Percentiles rank a stretch among this genome's conserved stretches.
These are phyloP conservation scores for Aureobasidium sp. DNA, from an alignment of 2,329 filamentous ascomycete genomes.

Conservation along the genomic window DNA sequence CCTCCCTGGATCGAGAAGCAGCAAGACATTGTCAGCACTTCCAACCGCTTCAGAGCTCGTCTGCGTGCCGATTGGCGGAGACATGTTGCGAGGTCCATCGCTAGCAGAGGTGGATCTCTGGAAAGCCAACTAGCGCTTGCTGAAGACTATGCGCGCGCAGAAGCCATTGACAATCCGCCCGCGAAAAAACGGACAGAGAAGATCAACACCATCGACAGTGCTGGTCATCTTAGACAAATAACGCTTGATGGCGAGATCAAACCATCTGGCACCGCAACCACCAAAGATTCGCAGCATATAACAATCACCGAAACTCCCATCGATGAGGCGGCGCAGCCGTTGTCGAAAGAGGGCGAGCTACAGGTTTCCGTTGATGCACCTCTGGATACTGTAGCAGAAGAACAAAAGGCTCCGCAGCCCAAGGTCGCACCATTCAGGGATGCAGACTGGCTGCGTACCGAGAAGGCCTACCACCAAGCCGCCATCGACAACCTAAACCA, in stretches of 20 bases:
- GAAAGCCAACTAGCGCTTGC: slow-evolving; percentile 65
- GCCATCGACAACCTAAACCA: slow-evolving; percentile 70
- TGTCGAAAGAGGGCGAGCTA: slow-evolving; percentile 16
- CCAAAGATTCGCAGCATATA: slow-evolving; percentile 15
- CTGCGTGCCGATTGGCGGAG: slow-evolving; percentile 76
- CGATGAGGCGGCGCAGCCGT: slow-evolving; percentile 8
- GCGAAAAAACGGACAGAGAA: slow-evolving; percentile 34
- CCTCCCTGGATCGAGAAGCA: slow-evolving; percentile 99
- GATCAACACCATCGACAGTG: slow-evolving; percentile 36
- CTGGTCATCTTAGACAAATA: slow-evolving; percentile 39
- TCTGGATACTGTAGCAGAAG: background rate
- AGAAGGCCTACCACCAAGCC: slow-evolving; percentile 66
- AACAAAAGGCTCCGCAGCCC: background rate
- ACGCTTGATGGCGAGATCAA: slow-evolving; percentile 38
- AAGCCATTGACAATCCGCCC: slow-evolving; percentile 54
- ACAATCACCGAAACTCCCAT: background rate
- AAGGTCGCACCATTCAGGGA: slow-evolving; percentile 59
- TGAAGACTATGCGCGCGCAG: slow-evolving; percentile 64
- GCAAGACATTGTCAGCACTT: slow-evolving; percentile 68
- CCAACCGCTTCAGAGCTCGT: slow-evolving; percentile 61
- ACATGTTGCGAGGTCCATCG: slow-evolving; percentile 69
- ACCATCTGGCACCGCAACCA: slow-evolving; percentile 14
- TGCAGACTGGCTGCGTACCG: slow-evolving; percentile 61
- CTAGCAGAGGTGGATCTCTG: slow-evolving; percentile 65
- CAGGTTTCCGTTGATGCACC: slow-evolving; percentile 16